Conservation (phyloP, 1,284 basidiomycete genomes). For the Amylostereum areolatum region DNA sequence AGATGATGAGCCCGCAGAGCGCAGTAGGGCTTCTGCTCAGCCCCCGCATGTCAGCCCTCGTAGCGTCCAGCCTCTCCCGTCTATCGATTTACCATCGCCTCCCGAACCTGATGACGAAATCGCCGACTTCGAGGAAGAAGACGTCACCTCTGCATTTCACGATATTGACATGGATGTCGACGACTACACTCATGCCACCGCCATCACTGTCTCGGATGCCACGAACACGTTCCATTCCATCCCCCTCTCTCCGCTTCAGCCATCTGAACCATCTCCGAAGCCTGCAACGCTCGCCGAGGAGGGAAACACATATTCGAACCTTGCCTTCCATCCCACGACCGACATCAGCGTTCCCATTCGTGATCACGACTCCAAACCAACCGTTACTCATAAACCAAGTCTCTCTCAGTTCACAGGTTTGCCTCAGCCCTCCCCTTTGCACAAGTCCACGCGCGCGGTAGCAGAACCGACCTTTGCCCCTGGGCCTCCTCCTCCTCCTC, state of each 20-base stretch:
- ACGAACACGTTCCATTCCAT: slow-evolving; percentile 32
- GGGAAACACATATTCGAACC: too few species aligned
- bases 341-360: slow-evolving; percentile 23
- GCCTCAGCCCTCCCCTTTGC: slow-evolving; percentile 60
- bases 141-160: too few species aligned
- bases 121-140: too few species aligned
- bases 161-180: slow-evolving; percentile 10
- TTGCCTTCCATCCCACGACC: slow-evolving; percentile 7
- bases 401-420: slow-evolving; percentile 45
- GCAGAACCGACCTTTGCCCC: slow-evolving; percentile 38
- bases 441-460: slow-evolving; percentile 53
- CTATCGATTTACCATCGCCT: too few species aligned
- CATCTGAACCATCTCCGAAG: too few species aligned
- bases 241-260: slow-evolving; percentile 28
- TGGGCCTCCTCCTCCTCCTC: slow-evolving; percentile 33
- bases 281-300: too few species aligned
- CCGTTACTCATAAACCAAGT: slow-evolving; percentile 27
- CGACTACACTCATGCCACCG: slow-evolving; percentile 7
- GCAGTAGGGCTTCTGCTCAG: slow-evolving; percentile 14
- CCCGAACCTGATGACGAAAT: slow-evolving; percentile 10
- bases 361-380: slow-evolving; percentile 17
- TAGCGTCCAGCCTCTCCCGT: slow-evolving; percentile 3
- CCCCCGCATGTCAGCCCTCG: slow-evolving; percentile 1
- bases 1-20: slow-evolving; percentile 49
- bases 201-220: slow-evolving; percentile 5